A percentile compares a stretch with the other conserved stretches of the same genome.
Conservation (phyloP, 108 stramenopile species). For the Hondaea fermentalgiana region DNA sequence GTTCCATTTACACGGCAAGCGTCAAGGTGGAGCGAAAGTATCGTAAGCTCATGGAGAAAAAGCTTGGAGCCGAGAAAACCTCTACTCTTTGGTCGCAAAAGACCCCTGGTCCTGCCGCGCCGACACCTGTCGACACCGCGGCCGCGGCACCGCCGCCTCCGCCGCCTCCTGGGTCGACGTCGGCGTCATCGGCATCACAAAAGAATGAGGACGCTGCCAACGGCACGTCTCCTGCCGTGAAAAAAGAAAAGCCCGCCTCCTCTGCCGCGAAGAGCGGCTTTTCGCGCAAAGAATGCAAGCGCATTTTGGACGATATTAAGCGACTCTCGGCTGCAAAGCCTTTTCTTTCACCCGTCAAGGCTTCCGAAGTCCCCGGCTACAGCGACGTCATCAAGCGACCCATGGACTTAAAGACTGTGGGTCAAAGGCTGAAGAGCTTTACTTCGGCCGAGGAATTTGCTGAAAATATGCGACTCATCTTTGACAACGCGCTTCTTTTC, state of each 20-base stretch:
- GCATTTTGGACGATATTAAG: not conserved
- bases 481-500: slow-evolving; percentile 50
- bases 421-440: slow-evolving; percentile 32
- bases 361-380: slow-evolving; percentile 45
- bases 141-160: too few species aligned
- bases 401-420: slow-evolving; percentile 60
- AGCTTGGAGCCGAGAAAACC: not conserved
- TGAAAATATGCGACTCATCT: slow-evolving; percentile 49
- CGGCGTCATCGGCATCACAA: too few species aligned
- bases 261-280: not conserved
- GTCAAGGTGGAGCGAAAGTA: not conserved
- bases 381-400: slow-evolving; percentile 44
- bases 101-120: not conserved
- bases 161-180: too few species aligned
- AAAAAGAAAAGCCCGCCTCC: not conserved
- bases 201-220: too few species aligned
- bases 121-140: too few species aligned
- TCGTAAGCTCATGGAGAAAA: not conserved
- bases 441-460: slow-evolving; percentile 29
- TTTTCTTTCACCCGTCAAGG: slow-evolving; percentile 51
- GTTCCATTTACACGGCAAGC: not conserved
- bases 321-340: not conserved
- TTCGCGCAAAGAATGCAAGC: not conserved
- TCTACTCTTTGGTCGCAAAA: not conserved
- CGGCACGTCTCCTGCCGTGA: not conserved